phyloP scores from a whole-genome alignment of 2,329 filamentous ascomycete genomes.

The Xylariales sp. region DNA sequence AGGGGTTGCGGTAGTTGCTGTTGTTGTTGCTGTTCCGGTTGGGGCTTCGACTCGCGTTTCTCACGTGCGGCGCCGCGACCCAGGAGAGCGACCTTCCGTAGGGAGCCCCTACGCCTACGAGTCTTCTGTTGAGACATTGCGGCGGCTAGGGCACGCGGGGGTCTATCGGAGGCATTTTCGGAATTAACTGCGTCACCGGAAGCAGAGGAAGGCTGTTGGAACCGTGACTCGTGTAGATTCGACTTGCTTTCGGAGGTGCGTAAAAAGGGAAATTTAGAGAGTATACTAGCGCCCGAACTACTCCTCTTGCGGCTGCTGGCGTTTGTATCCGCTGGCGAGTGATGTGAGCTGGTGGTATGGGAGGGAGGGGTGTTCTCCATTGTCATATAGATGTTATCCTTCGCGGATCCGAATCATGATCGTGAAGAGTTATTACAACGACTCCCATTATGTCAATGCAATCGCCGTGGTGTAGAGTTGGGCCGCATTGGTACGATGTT shows the following conservation, averaged over 20 bases:
- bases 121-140: constrained; percentile 60
- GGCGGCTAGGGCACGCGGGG: constrained; percentile 49
- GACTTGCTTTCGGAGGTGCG: constrained; percentile 55
- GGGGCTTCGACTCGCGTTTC: constrained; percentile 62
- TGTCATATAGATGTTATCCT: constrained; percentile 35
- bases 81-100: constrained; percentile 87
- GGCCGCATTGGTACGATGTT: constrained; percentile 9
- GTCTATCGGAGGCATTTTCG: constrained; percentile 38
- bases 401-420: constrained; percentile 33
- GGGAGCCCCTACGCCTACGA: constrained; percentile 81
- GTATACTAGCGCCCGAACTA: constrained; percentile 70
- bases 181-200: constrained; percentile 1
- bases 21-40: constrained; percentile 58
- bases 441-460: constrained; percentile 42
- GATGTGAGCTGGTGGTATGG: constrained; percentile 46
- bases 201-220: constrained; percentile 41
- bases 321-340: constrained; percentile 39
- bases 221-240: constrained; percentile 46
- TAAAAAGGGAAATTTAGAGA: constrained; percentile 78
- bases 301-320: constrained; percentile 61
- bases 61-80: constrained; percentile 76
- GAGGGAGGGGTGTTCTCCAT: constrained; percentile 49
- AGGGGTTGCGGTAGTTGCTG: constrained; percentile 56
- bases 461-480: background rate
- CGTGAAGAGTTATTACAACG: constrained; percentile 32